Evolutionary conservation across 345 rosid genomes (phyloP).

Genomic region (Diplotaxis tenuifolia): DNA sequence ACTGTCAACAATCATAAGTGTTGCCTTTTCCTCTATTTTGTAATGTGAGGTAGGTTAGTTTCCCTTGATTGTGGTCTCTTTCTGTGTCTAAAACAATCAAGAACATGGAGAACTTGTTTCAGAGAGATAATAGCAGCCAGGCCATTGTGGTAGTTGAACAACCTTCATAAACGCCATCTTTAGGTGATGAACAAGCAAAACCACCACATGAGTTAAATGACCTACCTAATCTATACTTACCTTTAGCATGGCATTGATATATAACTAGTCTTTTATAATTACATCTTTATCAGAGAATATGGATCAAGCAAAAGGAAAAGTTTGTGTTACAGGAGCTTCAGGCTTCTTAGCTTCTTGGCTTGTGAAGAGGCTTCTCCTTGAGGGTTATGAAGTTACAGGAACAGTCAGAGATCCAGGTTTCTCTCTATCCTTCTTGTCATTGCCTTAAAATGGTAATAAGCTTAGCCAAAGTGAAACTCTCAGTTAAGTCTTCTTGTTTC

Average conservation of each 20-base stretch:
- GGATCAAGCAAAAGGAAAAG: constrained; percentile 52
- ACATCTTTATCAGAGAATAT: constrained; percentile 11
- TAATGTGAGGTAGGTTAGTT: too few relatives aligned
- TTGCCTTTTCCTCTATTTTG: too few relatives aligned
- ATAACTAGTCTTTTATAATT: not conserved
- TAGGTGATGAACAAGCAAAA: not conserved
- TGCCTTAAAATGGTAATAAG: not conserved
- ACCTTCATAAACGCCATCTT: not conserved
- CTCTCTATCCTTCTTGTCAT: not conserved
- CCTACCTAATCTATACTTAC: constrained; percentile 40
- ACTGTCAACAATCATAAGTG: too few relatives aligned
- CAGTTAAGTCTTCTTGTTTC: not conserved
- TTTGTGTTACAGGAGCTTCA: constrained; percentile 88
- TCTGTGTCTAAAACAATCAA: too few relatives aligned
- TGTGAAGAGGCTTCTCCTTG: constrained; percentile 68
- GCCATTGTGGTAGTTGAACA: not conserved
- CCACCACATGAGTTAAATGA: constrained; percentile 36
- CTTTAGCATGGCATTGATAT: constrained; percentile 19
- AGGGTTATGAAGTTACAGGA: constrained; percentile 81
- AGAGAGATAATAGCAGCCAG: not conserved
- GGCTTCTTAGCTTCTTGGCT: constrained; percentile 95
- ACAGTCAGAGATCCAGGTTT: constrained; percentile 84
- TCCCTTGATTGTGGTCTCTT: too few relatives aligned
- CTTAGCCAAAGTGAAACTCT: not conserved
- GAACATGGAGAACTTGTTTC: not conserved